Evolutionary conservation across 495 filamentous ascomycete species (phyloP), one percentile per base, ranked within the genome.

Genomic region (Xylaria acuta): DNA sequence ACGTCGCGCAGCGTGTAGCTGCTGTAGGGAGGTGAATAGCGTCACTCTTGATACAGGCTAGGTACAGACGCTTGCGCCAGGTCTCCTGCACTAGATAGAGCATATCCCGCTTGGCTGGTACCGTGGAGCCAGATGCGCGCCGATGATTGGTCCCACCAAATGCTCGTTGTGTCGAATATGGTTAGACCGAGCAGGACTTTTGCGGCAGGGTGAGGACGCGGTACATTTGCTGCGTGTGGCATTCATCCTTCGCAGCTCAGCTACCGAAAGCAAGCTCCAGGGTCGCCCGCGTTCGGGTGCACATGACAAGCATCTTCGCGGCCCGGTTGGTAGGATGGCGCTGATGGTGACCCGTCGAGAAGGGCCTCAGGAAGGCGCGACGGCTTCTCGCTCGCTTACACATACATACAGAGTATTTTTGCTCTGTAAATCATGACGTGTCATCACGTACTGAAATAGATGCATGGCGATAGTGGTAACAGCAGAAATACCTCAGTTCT

Each of bases 241-340:
- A 54, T 45, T 59, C 36, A 45, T 69, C 54, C 66, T 69, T 59
- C 68, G 41, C 36, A 40, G 32, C 58, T 53, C 30, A 70, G 68
- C 43, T 70, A 62, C 58, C 68, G 54, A 69, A 36, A 25, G 41
- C 45, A 36, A 25, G 41, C 45, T 53, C 58, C 68, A 70, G 56
- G 41, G 58, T 38, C 30, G 68, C 40, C 38, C 68, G 45, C n/a
- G 58, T 49, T 32, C 51, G 32, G 65, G 56, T n/a, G 58, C 68
- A 70, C 68, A 70, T 64, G 68, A 70, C 68, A 40, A 43, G 68
- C 68, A 70, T 36, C 30, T 51, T 70, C 43, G 68, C 58, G 68
- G 68, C 58, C 68, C 68, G 54, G 68, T 27, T 72, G 64, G 45
- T 66, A 67, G 53, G 69, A 54, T 66, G 38, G 62, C 25, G 68